Base-by-base conservation (phyloP, 441 rosid species). In the Codiaeum variegatum region DNA sequence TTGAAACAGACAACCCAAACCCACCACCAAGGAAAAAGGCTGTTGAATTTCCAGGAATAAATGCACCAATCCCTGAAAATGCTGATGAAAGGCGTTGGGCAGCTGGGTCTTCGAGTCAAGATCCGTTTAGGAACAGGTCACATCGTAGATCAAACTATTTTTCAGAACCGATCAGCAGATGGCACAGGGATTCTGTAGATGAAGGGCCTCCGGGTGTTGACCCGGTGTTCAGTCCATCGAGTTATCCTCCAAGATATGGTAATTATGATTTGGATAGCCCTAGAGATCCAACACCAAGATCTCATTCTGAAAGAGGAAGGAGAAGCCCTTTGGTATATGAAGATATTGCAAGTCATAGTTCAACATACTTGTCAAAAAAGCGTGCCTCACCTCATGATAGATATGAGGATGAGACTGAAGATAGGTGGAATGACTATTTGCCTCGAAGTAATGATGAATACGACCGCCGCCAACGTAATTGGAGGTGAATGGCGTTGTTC, bases 51-150 rank as follows among this genome's bases (percentile, higher is more conserved):
- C 98, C 96, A 0, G 99, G 99, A 76, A 74, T 93, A 67, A 95
- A 95, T 69, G 97, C 93, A 55, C 91, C 95, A 36, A 86, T 95
- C 67, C 99, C 95, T 29, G 88, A 82, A 74, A 87, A 85, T 58
- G 94, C 97, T 28, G 91, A 95, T 85, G 83, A 78, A 81, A 72
- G 80, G 70, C 80, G 66, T 32, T 95, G 99, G 99, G 84, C 76
- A 49, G 78, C 84, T n/a, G 82, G 80, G 54, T 75, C 87, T 79
- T 81, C 82, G 49, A 73, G 79, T 66, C 70, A 75, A 26, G 89
- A 80, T 67, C 62, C 76, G 8, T 64, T 67, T 34, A 81, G 88
- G 78, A 83, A 66, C 65, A 80, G 78, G 49, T 62, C 74, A 11
- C 82, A 77, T 60, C 85, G 56, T 26, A 78, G 86, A 74, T 47